Evolutionary conservation across 2,329 filamentous ascomycete species (phyloP), one percentile per base, ranked within the genome.

Genomic region (Hypoxylon sp.): DNA sequence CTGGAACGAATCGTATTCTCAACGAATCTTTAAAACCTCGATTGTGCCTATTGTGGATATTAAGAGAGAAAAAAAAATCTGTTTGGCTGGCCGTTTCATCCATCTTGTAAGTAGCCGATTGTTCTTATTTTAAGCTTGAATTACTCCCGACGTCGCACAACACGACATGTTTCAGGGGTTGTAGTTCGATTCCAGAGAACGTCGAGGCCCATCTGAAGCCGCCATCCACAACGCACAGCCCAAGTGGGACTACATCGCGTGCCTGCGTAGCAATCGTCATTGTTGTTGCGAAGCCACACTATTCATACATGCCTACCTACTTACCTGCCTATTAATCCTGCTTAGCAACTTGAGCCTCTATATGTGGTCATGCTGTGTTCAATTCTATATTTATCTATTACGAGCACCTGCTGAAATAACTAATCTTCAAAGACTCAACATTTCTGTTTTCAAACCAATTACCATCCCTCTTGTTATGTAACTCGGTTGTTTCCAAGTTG

Each of bases 101-200:
- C 24, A 61, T 47, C 42, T 63, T 65, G 69, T 70, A 67, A 70
- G 67, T 71, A 67, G 63, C 67, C 57, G 35, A 47, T 47, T 63
- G 61, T 53, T 67, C 63, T 70, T 67, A 71, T 63, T 71, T 71
- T 71, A 71, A 71, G 69, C 69, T 71, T 71, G 66, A 71, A 70
- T 60, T 70, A 65, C 61, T 71, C 63, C 69, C 69, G 69, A 67
- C 61, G 69, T 71, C 37, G 63, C 69, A 71, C 69, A 65, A 54
- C 64, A 59, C 66, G 26, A 44, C 53, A 59, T 69, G 69, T 71
- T 71, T 71, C 69, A 70, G 60, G 63, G 56, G 58, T 57, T 51
- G 22, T 60, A 47, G 44, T 52, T 65, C 37, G 65, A 66, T 63
- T 60, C 48, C 50, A 59, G 33, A 70, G 55, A 51, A 62, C 52